phyloP scores from a whole-genome alignment of 441 rosid species.

The Melastoma candidum region DNA sequence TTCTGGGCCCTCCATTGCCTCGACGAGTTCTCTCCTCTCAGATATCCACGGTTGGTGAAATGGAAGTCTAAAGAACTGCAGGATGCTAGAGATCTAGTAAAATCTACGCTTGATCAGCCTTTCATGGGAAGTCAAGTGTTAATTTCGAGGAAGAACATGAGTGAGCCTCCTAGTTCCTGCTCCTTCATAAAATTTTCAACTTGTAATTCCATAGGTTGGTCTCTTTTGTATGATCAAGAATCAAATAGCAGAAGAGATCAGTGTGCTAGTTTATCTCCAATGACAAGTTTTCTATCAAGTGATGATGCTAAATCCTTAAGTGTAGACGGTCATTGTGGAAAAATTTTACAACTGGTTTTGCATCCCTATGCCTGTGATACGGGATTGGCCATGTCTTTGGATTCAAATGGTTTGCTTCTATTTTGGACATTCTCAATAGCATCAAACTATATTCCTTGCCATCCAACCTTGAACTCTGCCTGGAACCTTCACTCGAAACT shows the following conservation, averaged over 20 bases:
- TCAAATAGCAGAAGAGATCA: slow-evolving; percentile 26
- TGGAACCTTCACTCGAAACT: slow-evolving; percentile 67
- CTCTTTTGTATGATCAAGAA: slow-evolving; percentile 33
- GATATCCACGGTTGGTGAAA: slow-evolving; percentile 70
- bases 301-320: slow-evolving; percentile 30
- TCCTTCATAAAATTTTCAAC: slow-evolving; percentile 48
- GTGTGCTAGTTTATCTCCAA: slow-evolving; percentile 23
- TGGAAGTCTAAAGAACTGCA: slow-evolving; percentile 57
- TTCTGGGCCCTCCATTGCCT: slow-evolving; percentile 95
- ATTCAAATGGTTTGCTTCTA: slow-evolving; percentile 65
- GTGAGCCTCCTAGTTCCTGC: slow-evolving; percentile 61
- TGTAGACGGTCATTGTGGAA: slow-evolving; percentile 62
- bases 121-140: slow-evolving; percentile 46
- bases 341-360: slow-evolving; percentile 53
- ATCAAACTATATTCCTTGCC: slow-evolving; percentile 31
- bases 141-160: slow-evolving; percentile 37
- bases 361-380: slow-evolving; percentile 47
- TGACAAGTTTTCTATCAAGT: slow-evolving; percentile 24
- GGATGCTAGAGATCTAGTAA: slow-evolving; percentile 26
- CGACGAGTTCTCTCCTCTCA: slow-evolving; percentile 70
- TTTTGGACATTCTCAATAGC: slow-evolving; percentile 53
- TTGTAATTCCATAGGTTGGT: slow-evolving; percentile 45
- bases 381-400: slow-evolving; percentile 68
- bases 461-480: slow-evolving; percentile 41
- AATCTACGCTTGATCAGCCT: slow-evolving; percentile 26